Evolutionary conservation across 306 rosid species (phyloP).

Genomic region (Vigna mungo): DNA sequence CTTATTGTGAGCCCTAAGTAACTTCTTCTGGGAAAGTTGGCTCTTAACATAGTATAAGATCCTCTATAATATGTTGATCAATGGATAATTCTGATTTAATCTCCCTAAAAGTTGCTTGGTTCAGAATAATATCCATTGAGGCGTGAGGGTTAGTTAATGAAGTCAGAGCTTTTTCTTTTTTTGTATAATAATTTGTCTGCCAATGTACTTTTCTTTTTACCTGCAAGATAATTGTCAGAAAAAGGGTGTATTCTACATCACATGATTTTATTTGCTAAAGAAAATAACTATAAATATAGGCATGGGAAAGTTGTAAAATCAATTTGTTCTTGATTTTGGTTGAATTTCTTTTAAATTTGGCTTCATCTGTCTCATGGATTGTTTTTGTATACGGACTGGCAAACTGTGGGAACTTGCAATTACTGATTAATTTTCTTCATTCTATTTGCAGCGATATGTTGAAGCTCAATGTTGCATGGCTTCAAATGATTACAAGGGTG

Average conservation of each 20-base stretch:
- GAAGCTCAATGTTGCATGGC: constrained; percentile 97
- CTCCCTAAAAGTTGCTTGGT: neutral
- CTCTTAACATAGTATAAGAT: neutral
- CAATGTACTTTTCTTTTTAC: neutral
- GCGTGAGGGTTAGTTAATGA: neutral
- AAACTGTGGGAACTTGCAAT: constrained; percentile 13
- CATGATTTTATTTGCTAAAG: neutral
- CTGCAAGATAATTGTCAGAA: constrained; percentile 4
- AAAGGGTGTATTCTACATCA: neutral
- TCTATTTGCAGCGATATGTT: constrained; percentile 80
- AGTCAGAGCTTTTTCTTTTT: neutral
- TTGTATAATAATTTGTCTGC: neutral
- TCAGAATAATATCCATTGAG: neutral
- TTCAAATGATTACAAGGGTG: constrained; percentile 95
- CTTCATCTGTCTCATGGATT: constrained; percentile 26
- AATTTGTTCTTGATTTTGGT: neutral
- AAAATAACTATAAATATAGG: constrained; percentile 7
- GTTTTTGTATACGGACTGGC: constrained; percentile 20
- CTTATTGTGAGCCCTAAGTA: neutral
- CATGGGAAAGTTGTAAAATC: constrained; percentile 5
- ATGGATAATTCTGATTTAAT: constrained; percentile 5
- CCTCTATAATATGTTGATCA: neutral
- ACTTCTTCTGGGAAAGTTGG: constrained; percentile 4
- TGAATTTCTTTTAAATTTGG: constrained; percentile 14
- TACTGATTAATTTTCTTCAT: constrained; percentile 20